A percentile compares a stretch with the other conserved stretches of the same genome.
Evolutionary conservation across 306 rosid genomes (phyloP).

Genomic region (Medicago arabica): DNA sequence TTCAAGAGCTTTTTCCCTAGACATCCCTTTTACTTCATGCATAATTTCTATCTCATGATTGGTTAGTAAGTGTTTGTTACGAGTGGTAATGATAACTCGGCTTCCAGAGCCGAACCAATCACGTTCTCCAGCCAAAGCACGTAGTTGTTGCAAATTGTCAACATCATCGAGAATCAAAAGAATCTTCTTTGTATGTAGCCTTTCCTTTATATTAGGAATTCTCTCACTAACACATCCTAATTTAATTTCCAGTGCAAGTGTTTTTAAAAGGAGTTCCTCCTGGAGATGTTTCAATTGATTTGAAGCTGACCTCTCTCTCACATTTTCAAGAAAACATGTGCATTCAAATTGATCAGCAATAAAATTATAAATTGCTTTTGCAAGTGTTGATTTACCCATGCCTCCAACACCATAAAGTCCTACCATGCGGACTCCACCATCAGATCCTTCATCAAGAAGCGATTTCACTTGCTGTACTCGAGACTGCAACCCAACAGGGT

Average conservation of each 20-base stretch:
- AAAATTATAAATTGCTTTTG: not conserved
- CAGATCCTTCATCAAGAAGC: not conserved
- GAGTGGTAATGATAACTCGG: conserved; percentile 5
- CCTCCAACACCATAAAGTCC: not conserved
- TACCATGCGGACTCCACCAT: not conserved
- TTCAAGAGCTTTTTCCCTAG: not conserved
- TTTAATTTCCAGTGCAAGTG: not conserved
- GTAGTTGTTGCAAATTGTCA: not conserved
- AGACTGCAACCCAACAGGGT: not conserved
- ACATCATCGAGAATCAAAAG: conserved; percentile 2
- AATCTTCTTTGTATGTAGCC: not conserved
- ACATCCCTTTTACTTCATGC: not conserved
- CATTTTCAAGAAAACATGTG: not conserved
- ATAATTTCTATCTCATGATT: not conserved
- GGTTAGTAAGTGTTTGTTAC: not conserved
- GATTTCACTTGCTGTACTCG: not conserved
- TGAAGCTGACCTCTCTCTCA: not conserved
- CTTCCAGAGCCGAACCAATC: conserved; percentile 1
- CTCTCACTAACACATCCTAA: not conserved
- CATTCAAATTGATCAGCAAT: conserved; percentile 2
- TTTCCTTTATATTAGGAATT: not conserved
- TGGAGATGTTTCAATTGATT: not conserved
- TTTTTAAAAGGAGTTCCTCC: not conserved
- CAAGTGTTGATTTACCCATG: not conserved
- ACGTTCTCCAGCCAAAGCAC: not conserved